These are phyloP conservation scores for Rhodotorula kratochvilovae DNA, from an alignment of 768 basidiomycete genomes.

Conservation along the genomic window DNA sequence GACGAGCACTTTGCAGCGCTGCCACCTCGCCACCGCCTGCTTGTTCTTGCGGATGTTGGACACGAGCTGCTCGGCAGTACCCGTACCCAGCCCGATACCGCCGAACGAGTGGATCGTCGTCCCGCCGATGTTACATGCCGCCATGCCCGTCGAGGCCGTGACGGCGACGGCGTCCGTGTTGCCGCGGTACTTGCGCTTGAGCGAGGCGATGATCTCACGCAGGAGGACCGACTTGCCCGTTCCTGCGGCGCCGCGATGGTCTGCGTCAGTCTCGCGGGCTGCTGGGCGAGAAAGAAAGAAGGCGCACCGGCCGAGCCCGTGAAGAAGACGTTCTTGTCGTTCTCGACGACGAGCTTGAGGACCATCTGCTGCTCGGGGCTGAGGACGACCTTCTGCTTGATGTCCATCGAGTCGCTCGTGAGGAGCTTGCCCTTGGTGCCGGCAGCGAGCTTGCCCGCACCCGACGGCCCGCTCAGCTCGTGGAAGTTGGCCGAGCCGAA, in stretches of 20 bases:
- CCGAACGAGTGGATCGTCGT: slow-evolving; percentile 91
- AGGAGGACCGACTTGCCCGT: slow-evolving; percentile 95
- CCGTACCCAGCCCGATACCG: slow-evolving; percentile 82
- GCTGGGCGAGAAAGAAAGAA: not conserved
- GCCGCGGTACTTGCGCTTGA: slow-evolving; percentile 58
- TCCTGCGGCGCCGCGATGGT: slow-evolving; percentile 53
- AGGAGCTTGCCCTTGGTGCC: slow-evolving; percentile 20
- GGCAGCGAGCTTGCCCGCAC: not conserved
- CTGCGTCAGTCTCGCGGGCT: not conserved
- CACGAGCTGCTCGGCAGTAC: slow-evolving; percentile 60
- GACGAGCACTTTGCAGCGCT: slow-evolving; percentile 75
- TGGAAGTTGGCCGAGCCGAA: slow-evolving; percentile 25
- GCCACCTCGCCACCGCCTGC: slow-evolving; percentile 76
- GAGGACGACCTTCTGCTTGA: slow-evolving; percentile 57
- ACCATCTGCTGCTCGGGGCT: slow-evolving; percentile 84
- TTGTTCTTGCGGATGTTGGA: slow-evolving; percentile 67
- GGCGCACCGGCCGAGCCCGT: slow-evolving; percentile 89
- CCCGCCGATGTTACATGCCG: slow-evolving; percentile 95
- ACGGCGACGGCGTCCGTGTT: slow-evolving; percentile 60
- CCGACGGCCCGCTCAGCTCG: slow-evolving; percentile 15
- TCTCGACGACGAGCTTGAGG: slow-evolving; percentile 63
- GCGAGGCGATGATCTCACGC: slow-evolving; percentile 75
- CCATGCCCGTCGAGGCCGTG: slow-evolving; percentile 94
- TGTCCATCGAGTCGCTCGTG: slow-evolving; percentile 37
- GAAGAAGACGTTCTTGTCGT: slow-evolving; percentile 78